Percentiles rank a stretch among this genome's conserved stretches.
Conservation (phyloP, 192 early-diverging fungal species). For the Coemansia brasiliensis region DNA sequence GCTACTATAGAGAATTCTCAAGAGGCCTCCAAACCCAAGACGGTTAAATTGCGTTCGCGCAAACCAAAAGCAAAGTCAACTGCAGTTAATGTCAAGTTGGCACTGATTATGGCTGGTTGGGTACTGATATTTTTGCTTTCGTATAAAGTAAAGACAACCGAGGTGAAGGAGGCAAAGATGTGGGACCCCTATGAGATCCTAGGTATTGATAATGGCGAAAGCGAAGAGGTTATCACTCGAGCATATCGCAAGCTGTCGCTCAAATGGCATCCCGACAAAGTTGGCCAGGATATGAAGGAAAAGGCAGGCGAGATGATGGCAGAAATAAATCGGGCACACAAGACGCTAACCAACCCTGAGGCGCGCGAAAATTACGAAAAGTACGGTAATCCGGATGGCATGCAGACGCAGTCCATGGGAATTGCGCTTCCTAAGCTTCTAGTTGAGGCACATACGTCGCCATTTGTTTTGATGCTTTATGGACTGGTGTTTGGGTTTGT, state of each 20-base stretch:
- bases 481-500: constrained; percentile 84
- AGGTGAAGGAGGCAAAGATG: constrained; percentile 61
- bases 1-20: constrained; percentile 21
- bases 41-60: constrained; percentile 40
- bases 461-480: constrained; percentile 83
- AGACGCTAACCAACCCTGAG: constrained; percentile 92
- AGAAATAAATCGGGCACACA: constrained; percentile 90
- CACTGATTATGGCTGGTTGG: constrained; percentile 43
- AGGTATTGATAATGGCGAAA: constrained; percentile 64
- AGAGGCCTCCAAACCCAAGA: constrained; percentile 38
- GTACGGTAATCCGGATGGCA: constrained; percentile 96
- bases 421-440: constrained; percentile 92
- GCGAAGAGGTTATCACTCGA: constrained; percentile 63
- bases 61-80: constrained; percentile 32
- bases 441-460: constrained; percentile 81
- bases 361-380: constrained; percentile 91
- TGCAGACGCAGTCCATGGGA: constrained; percentile 87
- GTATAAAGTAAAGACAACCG: constrained; percentile 59
- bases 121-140: constrained; percentile 46
- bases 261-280: constrained; percentile 81
- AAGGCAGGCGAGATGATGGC: constrained; percentile 75
- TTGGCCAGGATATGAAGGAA: constrained; percentile 63
- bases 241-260: constrained; percentile 70
- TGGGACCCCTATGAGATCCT: constrained; percentile 98
- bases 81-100: constrained; percentile 32